Evolutionary conservation across 2,329 filamentous ascomycete genomes (phyloP), one percentile per base, ranked within the genome.

Genomic region (Xylariaceae sp.): DNA sequence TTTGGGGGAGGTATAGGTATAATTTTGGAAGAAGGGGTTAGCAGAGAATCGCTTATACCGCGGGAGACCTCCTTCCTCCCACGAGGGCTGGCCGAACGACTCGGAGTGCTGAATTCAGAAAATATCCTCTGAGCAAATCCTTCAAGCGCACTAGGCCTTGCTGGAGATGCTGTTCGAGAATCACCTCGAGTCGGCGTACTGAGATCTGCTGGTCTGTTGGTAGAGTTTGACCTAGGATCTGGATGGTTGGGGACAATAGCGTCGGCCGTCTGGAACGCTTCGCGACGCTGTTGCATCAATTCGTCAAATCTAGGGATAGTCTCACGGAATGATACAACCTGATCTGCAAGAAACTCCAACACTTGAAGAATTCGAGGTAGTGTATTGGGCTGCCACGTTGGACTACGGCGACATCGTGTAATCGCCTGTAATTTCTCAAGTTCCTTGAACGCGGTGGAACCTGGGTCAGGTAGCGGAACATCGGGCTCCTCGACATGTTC

Each of bases 231-330:
- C 56, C 21, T 64, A 44, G 40, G 56, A 48, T 44, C 60, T 50
- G 49, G 65, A 27, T 57, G 66, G 34, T 66, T 69, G 40, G 63
- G 59, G 34, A 70, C 61, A 22, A 75, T 72, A 6, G 70, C 59
- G 53, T 80, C 77, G 2, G 80, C 79, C 3, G 77, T 79, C 55
- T 80, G 77, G 56, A 85, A 86, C 1, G 78, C 80, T 50, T 82
- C 77, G 5, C 80, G 79, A 11, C 74, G 81, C 64, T 76, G 82
- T 66, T 76, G 83, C 4, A 90, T 69, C 2, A 90, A 72, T 29
- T 86, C 81, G 41, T 88, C 83, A 59, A 90, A 91, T 29, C 86
- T 79, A 0, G 85, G 80, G 6, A 91, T 76, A 5, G 79, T 76
- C 37, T 72, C 69, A 42, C 80, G 78, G 69, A 85, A 89, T 1